Evolutionary conservation across 1,284 basidiomycete species (phyloP).

Genomic region (Pseudozyma sp.): DNA sequence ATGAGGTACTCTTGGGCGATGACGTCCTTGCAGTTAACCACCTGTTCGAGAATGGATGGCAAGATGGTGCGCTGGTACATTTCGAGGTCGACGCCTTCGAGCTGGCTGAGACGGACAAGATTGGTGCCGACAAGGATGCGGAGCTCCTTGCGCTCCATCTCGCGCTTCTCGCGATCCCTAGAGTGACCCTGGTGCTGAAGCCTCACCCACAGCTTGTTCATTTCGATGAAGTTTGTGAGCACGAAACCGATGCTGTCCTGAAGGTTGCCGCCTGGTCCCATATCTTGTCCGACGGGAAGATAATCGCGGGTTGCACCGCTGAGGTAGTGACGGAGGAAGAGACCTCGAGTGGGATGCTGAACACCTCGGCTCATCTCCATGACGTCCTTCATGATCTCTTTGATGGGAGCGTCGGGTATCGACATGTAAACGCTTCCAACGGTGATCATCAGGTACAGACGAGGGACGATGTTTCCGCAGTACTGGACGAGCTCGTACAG

Average conservation of each 20-base stretch:
- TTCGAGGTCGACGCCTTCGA: constrained; percentile 67
- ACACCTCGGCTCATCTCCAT: constrained; percentile 69
- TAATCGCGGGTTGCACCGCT: constrained; percentile 67
- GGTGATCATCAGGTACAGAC: constrained; percentile 69
- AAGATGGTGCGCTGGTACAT: constrained; percentile 65
- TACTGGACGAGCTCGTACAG: constrained; percentile 69
- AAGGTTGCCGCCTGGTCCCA: constrained; percentile 64
- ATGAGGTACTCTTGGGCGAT: constrained; percentile 69
- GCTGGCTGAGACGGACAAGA: constrained; percentile 68
- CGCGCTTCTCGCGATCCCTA: constrained; percentile 67
- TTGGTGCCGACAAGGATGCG: constrained; percentile 69
- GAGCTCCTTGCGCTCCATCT: constrained; percentile 66
- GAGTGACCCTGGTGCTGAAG: constrained; percentile 68
- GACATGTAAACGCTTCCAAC: constrained; percentile 69
- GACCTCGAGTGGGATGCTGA: constrained; percentile 67
- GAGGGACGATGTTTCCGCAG: constrained; percentile 68
- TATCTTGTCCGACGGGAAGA: constrained; percentile 62
- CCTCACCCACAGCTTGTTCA: constrained; percentile 69
- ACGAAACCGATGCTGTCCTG: constrained; percentile 68
- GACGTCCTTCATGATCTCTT: constrained; percentile 69
- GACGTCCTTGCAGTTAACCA: constrained; percentile 68
- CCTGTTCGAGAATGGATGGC: constrained; percentile 67
- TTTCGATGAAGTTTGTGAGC: constrained; percentile 68
- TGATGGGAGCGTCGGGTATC: constrained; percentile 68
- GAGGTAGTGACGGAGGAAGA: constrained; percentile 68